These are phyloP conservation scores for Blastomyces percursus DNA, from an alignment of 2,329 filamentous ascomycete species.

Conservation along the genomic window DNA sequence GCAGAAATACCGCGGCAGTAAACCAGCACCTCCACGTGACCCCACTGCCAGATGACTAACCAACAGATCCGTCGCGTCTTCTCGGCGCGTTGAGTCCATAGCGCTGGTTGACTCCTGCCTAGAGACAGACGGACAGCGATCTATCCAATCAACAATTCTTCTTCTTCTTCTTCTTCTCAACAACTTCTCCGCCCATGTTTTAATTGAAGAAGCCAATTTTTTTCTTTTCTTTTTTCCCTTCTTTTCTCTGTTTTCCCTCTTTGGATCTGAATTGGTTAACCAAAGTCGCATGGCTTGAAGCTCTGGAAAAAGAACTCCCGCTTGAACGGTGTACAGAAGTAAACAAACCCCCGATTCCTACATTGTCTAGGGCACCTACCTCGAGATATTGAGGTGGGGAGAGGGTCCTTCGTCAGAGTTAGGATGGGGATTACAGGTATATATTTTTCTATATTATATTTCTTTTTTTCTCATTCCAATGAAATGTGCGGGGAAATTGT, in stretches of 20 bases:
- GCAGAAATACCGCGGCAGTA: not conserved
- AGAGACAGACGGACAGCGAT: not conserved
- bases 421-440: constrained; percentile 38
- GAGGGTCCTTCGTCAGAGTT: not conserved
- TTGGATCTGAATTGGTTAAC: not conserved
- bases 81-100: not conserved
- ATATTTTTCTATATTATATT: constrained; percentile 1
- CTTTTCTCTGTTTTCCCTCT: not conserved
- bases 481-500: not conserved
- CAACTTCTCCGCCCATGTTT: not conserved
- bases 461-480: not conserved
- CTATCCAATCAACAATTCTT: not conserved
- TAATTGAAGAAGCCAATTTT: not conserved
- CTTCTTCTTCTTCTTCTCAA: not conserved
- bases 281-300: not conserved
- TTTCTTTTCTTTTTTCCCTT: not conserved
- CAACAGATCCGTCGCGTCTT: not conserved
- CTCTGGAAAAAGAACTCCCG: not conserved
- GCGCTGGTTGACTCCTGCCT: not conserved
- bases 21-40: not conserved
- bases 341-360: constrained; percentile 5
- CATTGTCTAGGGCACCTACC: not conserved
- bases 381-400: not conserved
- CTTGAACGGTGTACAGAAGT: not conserved
- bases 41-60: too few relatives aligned